These are phyloP conservation scores for Boletus rufocinnamomeus DNA, from an alignment of 768 basidiomycete species.

Conservation along the genomic window DNA sequence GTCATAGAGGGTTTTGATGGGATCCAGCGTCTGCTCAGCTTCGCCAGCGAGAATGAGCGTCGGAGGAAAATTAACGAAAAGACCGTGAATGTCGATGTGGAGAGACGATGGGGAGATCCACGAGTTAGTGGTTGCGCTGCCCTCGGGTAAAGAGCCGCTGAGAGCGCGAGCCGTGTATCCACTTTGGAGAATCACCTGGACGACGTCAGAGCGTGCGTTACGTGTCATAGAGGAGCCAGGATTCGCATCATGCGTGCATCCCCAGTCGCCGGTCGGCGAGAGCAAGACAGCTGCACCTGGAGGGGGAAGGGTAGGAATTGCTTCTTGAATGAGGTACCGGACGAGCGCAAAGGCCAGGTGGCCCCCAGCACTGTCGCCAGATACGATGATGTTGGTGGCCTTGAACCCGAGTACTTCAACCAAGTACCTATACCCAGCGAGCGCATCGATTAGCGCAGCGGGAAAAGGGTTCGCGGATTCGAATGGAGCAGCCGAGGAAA, in stretches of 20 bases:
- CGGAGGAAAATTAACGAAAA: not conserved
- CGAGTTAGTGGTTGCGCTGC: not conserved
- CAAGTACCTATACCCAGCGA: slow-evolving; percentile 9
- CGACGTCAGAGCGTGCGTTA: slow-evolving; percentile 3
- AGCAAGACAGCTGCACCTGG: not conserved
- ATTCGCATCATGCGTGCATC: not conserved
- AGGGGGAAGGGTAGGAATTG: slow-evolving; percentile 1
- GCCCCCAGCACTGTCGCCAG: slow-evolving; percentile 3
- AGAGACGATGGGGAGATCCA: not conserved
- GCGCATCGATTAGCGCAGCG: slow-evolving; percentile 2
- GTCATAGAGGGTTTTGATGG: not conserved
- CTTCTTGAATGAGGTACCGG: slow-evolving; percentile 1
- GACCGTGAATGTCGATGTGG: not conserved
- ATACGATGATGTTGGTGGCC: slow-evolving; percentile 2
- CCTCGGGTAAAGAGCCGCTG: not conserved
- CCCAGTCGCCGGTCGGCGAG: slow-evolving; percentile 2
- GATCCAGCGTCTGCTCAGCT: not conserved
- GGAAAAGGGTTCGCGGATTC: slow-evolving; percentile 1
- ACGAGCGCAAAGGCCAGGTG: slow-evolving; percentile 1
- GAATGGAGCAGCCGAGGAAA: slow-evolving; percentile 1
- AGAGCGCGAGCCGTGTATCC: not conserved
- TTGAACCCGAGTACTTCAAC: slow-evolving; percentile 4
- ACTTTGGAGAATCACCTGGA: slow-evolving; percentile 1
- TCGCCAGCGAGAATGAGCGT: not conserved
- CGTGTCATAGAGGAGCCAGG: not conserved